These are phyloP conservation scores for Oryza australiensis DNA, from an alignment of 176 grass and related monocot species.

Conservation along the genomic window DNA sequence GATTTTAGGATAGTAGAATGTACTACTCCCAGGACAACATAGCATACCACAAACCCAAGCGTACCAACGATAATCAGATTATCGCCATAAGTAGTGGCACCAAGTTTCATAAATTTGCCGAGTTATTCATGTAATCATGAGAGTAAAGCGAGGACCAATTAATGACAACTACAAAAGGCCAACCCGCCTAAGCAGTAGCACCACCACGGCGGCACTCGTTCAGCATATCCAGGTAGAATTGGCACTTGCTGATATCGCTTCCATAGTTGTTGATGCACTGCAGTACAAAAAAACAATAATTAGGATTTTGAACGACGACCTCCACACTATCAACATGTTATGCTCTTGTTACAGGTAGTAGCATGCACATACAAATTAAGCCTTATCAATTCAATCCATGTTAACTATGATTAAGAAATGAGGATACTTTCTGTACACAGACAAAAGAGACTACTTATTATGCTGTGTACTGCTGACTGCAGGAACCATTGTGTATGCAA, in stretches of 20 bases:
- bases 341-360: not conserved
- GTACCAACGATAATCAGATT: too few relatives aligned
- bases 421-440: too few relatives aligned
- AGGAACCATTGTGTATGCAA: not conserved
- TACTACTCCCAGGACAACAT: constrained; percentile 3
- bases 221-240: constrained; percentile 91
- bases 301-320: not conserved
- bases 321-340: not conserved
- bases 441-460: not conserved
- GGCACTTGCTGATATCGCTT: constrained; percentile 80
- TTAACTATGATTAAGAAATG: not conserved
- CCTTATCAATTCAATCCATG: not conserved
- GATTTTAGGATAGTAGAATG: not conserved
- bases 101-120: constrained; percentile 1
- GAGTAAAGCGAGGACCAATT: not conserved
- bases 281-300: not conserved
- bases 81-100: not conserved
- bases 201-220: constrained; percentile 76
- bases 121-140: constrained; percentile 42
- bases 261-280: constrained; percentile 81
- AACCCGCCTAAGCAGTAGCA: constrained; percentile 27
- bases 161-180: not conserved
- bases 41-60: not conserved
- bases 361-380: not conserved
- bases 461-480: too few relatives aligned